Percentiles rank a stretch among this genome's conserved stretches.
phyloP scores from a whole-genome alignment of 345 rosid species.

The Nasturtium officinale region DNA sequence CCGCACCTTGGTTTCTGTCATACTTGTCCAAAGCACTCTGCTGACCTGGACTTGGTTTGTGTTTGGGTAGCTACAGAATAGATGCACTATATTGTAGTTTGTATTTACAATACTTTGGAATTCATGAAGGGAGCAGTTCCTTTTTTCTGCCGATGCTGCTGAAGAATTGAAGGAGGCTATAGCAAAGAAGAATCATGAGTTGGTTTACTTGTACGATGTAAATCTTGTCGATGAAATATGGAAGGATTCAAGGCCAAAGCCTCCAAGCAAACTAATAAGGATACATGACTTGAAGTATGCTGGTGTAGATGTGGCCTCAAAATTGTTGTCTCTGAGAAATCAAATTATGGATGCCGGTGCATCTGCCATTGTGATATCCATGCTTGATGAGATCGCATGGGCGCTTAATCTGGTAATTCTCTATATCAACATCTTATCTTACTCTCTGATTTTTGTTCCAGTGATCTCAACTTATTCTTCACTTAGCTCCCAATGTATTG shows the following conservation, averaged over 20 bases:
- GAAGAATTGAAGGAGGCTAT: constrained; percentile 87
- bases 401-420: constrained; percentile 79
- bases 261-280: constrained; percentile 75
- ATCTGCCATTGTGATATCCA: constrained; percentile 80
- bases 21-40: constrained; percentile 7
- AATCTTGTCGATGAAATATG: constrained; percentile 91
- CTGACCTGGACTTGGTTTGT: not conserved
- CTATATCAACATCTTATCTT: constrained; percentile 8
- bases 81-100: not conserved
- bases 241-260: constrained; percentile 85
- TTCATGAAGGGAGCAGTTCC: constrained; percentile 96
- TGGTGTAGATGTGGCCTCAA: constrained; percentile 76
- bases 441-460: constrained; percentile 6
- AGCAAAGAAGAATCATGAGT: constrained; percentile 73
- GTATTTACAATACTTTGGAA: constrained; percentile 36
- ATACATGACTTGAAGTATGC: constrained; percentile 87
- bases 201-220: constrained; percentile 70
- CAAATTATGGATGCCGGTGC: constrained; percentile 70
- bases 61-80: not conserved
- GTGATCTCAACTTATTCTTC: not conserved
- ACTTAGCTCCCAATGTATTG: constrained; percentile 21
- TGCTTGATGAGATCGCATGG: constrained; percentile 99
- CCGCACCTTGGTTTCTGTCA: not conserved
- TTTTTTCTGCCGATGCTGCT: constrained; percentile 90
- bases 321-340: constrained; percentile 67